Evolutionary conservation across 441 rosid genomes (phyloP), one percentile per base, ranked within the genome.

Genomic region (Pelargonium fulgidum): DNA sequence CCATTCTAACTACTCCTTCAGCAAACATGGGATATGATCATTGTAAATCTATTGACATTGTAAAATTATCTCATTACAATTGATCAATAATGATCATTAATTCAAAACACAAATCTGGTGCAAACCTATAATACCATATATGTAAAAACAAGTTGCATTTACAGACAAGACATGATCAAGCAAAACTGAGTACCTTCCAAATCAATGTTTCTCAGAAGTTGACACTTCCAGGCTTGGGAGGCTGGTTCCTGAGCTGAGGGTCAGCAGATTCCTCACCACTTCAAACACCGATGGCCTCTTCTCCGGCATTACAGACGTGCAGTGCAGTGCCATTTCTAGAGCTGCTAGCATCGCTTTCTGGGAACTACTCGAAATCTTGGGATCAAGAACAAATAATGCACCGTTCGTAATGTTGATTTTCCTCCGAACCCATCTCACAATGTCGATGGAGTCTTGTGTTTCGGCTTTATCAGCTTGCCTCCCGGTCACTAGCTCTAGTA

Each of bases 371-470:
- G 87, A 80, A 76, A 90, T 82, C 72, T 78, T 87, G 4, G 89
- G 81, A 79, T 93, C 98, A 33, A 93, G 84, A 79, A 90, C 89
- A 77, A 84, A 85, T 10, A 72, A 59, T 56, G 86, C 89, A 20
- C 98, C 97, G 14, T 86, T 80, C 5, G 81, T 77, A 64, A 93
- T 79, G 85, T 93, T 90, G 79, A 93, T 88, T 79, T 86, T 93
- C 79, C 98, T 81, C 50, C 98, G 80, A 64, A 93, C 96, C 88
- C 88, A 89, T 73, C 82, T 93, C 86, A 93, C 88, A 3, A 93
- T 79, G 61, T 90, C 94, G 29, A 89, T 75, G 26, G 83, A 83
- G 26, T 84, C 87, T 0, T 45, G 70, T 26, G 88, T 73, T 63
- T 77, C 77, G 19, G 79, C 82, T 65, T 62, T 77, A 69, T 92